These are phyloP conservation scores for Knufia petricola DNA, from an alignment of 2,329 filamentous ascomycete genomes.

Conservation along the genomic window DNA sequence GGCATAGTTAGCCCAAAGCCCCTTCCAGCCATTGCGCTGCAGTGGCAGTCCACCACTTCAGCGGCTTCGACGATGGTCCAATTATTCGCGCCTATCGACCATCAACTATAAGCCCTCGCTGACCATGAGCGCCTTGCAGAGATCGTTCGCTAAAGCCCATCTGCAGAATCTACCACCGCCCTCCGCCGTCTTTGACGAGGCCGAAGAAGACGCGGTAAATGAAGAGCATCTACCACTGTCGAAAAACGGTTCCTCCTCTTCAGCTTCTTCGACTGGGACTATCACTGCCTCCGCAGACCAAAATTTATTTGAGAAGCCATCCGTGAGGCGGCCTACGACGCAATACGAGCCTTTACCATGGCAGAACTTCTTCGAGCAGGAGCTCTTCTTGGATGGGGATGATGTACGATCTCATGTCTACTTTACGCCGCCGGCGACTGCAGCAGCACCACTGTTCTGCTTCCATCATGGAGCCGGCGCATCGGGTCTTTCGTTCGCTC, in stretches of 20 bases:
- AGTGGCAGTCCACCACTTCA: too few relatives aligned
- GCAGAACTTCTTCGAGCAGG: constrained; percentile 84
- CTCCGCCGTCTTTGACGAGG: constrained; percentile 36
- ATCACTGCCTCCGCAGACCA: constrained; percentile 68
- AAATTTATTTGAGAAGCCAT: constrained; percentile 62
- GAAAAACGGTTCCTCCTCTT: constrained; percentile 62
- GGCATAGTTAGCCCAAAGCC: too few relatives aligned
- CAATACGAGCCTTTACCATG: constrained; percentile 62
- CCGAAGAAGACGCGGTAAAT: constrained; percentile 29
- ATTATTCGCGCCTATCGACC: constrained; percentile 1
- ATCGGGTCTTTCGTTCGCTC: constrained; percentile 83
- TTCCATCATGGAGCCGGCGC: constrained; percentile 93
- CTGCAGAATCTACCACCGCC: constrained; percentile 54
- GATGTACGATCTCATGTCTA: constrained; percentile 71
- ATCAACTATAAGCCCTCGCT: not conserved
- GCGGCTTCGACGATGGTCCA: too few relatives aligned
- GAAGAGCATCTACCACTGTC: constrained; percentile 17
- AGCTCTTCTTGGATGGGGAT: constrained; percentile 56
- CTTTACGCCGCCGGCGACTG: constrained; percentile 61
- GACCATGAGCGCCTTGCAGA: constrained; percentile 67
- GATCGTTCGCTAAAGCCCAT: constrained; percentile 67
- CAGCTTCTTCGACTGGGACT: constrained; percentile 89
- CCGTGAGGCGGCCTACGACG: constrained; percentile 27
- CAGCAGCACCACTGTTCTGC: constrained; percentile 72
- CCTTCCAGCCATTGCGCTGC: too few relatives aligned